Base-by-base conservation (phyloP, 2,329 filamentous ascomycete genomes). In the Diaporthe longicolla region DNA sequence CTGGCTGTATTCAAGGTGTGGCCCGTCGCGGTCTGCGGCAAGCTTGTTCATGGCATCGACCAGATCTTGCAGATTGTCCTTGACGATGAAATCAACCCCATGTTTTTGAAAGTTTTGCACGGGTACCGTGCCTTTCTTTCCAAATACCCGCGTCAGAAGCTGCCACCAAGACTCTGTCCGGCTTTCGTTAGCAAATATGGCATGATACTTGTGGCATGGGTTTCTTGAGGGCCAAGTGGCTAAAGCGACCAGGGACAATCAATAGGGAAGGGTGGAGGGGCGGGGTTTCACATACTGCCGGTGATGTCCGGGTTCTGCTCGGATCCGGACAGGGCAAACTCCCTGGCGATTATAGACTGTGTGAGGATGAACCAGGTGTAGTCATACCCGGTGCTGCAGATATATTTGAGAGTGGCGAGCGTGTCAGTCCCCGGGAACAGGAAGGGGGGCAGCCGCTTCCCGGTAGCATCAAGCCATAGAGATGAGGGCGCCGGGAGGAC, bases 301-400 rank as follows among this genome's bases (percentile, higher is more conserved):
- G 89, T 90, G 40, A 92, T 76, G 77, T 92, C 90, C 0, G 89
- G 89, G 81, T 92, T 92, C 82, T 92, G 90, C 81, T 92, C 90
- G 0, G 89, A 91, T 11, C 90, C 90, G 0, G 90, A 92, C 0
- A 92, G 85, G 17, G 87, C 89, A 73, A 92, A 91, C 80, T 92
- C 90, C 26, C 87, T 85, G n/a, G 88, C 87, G 61, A 91, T 88
- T 77, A 92, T 91, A 78, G 82, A 82, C 75, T 89, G 87, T 79
- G 89, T 85, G 3, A 90, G 84, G 71, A 92, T 85, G 81, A 92
- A 92, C 90, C 90, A 92, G 2, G 87, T 87, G 82, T 92, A 92
- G 79, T 91, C 89, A 81, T 90, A 87, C 0, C 90, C 90, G 0
- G 90, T 91, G 76, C 80, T 81, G 83, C 89, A 90, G 75, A 92